These are phyloP conservation scores for Podospora pseudoanserina DNA, from an alignment of 495 filamentous ascomycete genomes.

Conservation along the genomic window DNA sequence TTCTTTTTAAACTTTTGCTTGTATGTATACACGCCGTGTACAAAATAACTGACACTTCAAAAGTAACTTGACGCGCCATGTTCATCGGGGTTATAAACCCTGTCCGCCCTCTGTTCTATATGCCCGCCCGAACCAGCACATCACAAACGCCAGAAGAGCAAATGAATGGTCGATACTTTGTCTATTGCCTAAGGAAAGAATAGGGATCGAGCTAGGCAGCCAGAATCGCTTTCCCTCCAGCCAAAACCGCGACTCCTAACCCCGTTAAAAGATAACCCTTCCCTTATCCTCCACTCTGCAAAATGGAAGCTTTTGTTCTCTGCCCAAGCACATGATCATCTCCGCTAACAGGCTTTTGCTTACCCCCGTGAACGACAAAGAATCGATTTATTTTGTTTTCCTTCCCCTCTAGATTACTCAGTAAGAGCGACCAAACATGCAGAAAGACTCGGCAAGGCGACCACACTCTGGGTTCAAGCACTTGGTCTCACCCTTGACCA, in stretches of 20 bases:
- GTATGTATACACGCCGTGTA: no score
- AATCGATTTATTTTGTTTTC: neutral
- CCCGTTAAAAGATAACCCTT: neutral
- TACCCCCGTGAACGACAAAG: neutral
- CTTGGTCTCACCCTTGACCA: slow-evolving; percentile 76
- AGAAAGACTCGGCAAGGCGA: slow-evolving; percentile 70
- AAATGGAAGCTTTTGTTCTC: neutral
- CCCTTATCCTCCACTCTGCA: neutral
- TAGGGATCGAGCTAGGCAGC: neutral
- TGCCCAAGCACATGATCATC: neutral
- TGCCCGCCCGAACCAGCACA: neutral
- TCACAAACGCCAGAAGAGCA: neutral
- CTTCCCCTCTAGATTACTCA: slow-evolving; percentile 22
- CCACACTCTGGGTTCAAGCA: slow-evolving; percentile 84
- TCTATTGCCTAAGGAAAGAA: neutral
- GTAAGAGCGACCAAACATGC: slow-evolving; percentile 76
- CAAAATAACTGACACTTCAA: no score
- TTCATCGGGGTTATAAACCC: no score
- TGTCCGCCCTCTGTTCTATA: no score
- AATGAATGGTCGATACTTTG: neutral
- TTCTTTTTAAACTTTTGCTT: no score
- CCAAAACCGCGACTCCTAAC: neutral
- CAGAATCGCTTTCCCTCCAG: neutral
- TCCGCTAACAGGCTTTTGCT: neutral
- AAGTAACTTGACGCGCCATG: no score